These are phyloP conservation scores for Biancaea sappan DNA, from an alignment of 306 rosid genomes.

Conservation along the genomic window DNA sequence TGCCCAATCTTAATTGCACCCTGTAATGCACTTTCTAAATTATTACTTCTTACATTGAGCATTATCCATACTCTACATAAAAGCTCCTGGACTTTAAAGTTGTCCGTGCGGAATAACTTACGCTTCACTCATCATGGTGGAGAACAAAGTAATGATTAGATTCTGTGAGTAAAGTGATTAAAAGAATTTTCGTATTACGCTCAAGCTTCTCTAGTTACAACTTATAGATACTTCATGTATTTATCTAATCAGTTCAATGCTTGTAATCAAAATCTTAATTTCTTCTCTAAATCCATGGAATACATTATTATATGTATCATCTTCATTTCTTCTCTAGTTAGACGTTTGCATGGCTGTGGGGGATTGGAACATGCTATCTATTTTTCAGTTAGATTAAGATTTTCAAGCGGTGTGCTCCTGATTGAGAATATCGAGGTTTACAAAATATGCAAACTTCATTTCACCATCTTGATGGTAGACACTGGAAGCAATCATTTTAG, in stretches of 20 bases:
- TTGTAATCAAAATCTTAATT: neutral
- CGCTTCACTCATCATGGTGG: conserved; percentile 38
- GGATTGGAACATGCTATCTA: neutral
- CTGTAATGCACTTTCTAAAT: conserved; percentile 1
- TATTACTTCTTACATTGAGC: conserved; percentile 19
- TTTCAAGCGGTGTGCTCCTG: neutral
- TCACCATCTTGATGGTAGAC: neutral
- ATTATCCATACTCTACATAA: conserved; percentile 9
- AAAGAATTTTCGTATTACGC: conserved; percentile 29
- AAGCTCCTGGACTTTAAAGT: conserved; percentile 13
- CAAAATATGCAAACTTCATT: conserved; percentile 1
- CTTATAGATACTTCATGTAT: conserved; percentile 1
- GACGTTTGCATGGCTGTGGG: neutral
- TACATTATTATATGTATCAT: neutral
- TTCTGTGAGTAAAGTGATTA: conserved; percentile 43
- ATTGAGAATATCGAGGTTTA: conserved; percentile 13
- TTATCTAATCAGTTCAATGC: conserved; percentile 1
- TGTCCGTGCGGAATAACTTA: conserved; percentile 40
- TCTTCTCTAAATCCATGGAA: neutral
- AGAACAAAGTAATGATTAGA: conserved; percentile 35
- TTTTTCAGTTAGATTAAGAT: neutral
- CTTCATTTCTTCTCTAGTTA: no score
- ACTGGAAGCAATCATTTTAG: conserved; percentile 1
- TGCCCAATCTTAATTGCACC: conserved; percentile 12
- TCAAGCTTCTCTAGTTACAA: conserved; percentile 5